Conservation (phyloP, 2,329 filamentous ascomycete genomes). For the Microcyclosporella mali region DNA sequence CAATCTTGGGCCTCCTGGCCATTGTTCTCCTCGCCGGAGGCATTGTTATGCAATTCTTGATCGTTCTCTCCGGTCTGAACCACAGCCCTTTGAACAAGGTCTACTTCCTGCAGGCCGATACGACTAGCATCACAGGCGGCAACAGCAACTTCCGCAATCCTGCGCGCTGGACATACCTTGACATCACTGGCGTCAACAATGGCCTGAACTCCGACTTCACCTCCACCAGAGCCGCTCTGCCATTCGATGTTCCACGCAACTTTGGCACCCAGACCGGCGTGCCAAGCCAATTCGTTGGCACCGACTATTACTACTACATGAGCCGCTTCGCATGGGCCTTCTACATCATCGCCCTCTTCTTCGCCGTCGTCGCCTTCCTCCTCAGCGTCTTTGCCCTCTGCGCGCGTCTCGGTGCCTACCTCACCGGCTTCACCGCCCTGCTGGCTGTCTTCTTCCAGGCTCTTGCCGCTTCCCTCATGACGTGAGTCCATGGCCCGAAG, state of each 20-base stretch:
- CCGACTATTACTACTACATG: conserved; percentile 68
- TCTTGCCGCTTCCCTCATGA: conserved; percentile 65
- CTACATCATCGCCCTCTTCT: conserved; percentile 77
- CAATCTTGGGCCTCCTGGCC: conserved; percentile 50
- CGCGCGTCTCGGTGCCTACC: conserved; percentile 62
- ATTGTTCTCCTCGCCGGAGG: conserved; percentile 57
- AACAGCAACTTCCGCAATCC: conserved; percentile 50
- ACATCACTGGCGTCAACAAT: conserved; percentile 59
- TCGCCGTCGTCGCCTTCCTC: conserved; percentile 63
- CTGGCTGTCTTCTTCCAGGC: conserved; percentile 64
- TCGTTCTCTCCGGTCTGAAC: conserved; percentile 57
- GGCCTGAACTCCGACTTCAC: conserved; percentile 59
- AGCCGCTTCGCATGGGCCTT: conserved; percentile 93
- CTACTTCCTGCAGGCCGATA: conserved; percentile 81
- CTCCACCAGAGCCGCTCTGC: conserved; percentile 54
- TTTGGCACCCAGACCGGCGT: conserved; percentile 53
- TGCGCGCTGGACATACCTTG: conserved; percentile 88
- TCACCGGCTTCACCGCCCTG: conserved; percentile 54
- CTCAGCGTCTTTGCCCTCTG: conserved; percentile 63
- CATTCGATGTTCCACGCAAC: conserved; percentile 56
- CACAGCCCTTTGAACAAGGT: conserved; percentile 60
- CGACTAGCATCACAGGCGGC: conserved; percentile 58
- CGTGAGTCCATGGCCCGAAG: conserved; percentile 47
- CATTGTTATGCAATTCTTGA: conserved; percentile 59
- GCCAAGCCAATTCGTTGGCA: conserved; percentile 49